Evolutionary conservation across 805 yeast genomes (phyloP).

Genomic region (Tetrapisispora nanseiensis): DNA sequence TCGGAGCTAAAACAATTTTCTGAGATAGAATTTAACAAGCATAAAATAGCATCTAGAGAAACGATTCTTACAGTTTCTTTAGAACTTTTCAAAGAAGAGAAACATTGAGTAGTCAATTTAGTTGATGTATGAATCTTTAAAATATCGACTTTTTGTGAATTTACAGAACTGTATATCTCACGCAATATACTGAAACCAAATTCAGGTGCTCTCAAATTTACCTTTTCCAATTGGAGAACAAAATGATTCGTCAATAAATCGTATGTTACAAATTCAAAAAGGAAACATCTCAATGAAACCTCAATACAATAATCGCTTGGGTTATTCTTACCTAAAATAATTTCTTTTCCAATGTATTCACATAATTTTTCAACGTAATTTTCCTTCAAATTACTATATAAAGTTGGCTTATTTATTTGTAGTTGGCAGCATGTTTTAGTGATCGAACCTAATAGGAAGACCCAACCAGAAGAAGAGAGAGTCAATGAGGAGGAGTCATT

Average conservation of each 20-base stretch:
- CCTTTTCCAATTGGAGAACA: slow-evolving; percentile 60
- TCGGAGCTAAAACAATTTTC: slow-evolving; percentile 19
- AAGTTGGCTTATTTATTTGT: slow-evolving; percentile 15
- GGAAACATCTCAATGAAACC: slow-evolving; percentile 35
- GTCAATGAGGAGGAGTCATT: slow-evolving; percentile 13
- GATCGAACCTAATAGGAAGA: slow-evolving; percentile 31
- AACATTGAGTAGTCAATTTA: slow-evolving; percentile 42
- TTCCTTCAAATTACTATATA: slow-evolving; percentile 15
- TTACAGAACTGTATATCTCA: slow-evolving; percentile 31
- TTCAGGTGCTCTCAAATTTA: slow-evolving; percentile 73
- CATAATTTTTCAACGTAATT: slow-evolving; percentile 13
- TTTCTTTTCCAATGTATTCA: slow-evolving; percentile 31
- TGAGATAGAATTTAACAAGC: slow-evolving; percentile 19
- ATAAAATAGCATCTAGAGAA: slow-evolving; percentile 32
- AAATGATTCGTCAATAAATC: slow-evolving; percentile 32
- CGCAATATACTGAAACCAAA: slow-evolving; percentile 49
- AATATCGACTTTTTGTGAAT: slow-evolving; percentile 32
- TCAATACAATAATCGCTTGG: slow-evolving; percentile 35
- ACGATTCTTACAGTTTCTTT: slow-evolving; percentile 54
- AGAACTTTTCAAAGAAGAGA: slow-evolving; percentile 55
- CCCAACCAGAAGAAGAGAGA: slow-evolving; percentile 28
- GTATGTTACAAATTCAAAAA: slow-evolving; percentile 34
- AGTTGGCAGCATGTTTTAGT: slow-evolving; percentile 24
- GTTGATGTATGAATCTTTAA: slow-evolving; percentile 33
- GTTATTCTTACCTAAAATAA: slow-evolving; percentile 37